Evolutionary conservation across 2,329 filamentous ascomycete genomes (phyloP).

Genomic region (Diaporthe helianthi): DNA sequence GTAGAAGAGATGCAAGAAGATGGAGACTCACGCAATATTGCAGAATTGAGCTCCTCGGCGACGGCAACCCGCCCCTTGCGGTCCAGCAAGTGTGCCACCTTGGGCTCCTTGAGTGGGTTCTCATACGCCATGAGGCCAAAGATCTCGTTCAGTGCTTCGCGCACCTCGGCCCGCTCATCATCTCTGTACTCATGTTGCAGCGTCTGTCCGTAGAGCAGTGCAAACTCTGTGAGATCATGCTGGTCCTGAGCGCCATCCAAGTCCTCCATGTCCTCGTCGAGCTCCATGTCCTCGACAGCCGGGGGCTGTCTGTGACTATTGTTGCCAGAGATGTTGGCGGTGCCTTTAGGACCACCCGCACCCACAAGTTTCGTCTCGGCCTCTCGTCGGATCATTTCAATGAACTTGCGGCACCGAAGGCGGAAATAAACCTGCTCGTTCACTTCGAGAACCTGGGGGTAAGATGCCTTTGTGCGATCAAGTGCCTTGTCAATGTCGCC

Average conservation of each 20-base stretch:
- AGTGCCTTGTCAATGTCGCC: slow-evolving; percentile 92
- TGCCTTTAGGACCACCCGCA: slow-evolving; percentile 52
- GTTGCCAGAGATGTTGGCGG: slow-evolving; percentile 32
- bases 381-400: slow-evolving; percentile 87
- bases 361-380: slow-evolving; percentile 66
- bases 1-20: background rate
- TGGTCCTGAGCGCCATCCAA: slow-evolving; percentile 40
- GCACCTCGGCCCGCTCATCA: slow-evolving; percentile 73
- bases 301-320: slow-evolving; percentile 51
- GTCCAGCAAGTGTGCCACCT: slow-evolving; percentile 81
- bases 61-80: slow-evolving; percentile 76
- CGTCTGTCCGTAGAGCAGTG: slow-evolving; percentile 79
- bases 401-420: slow-evolving; percentile 87
- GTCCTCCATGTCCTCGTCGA: slow-evolving; percentile 59
- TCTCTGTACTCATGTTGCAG: slow-evolving; percentile 79
- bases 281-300: slow-evolving; percentile 61
- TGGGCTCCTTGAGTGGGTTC: slow-evolving; percentile 76
- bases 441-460: slow-evolving; percentile 78
- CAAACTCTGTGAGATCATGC: slow-evolving; percentile 66
- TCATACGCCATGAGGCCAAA: slow-evolving; percentile 88
- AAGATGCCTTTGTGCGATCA: slow-evolving; percentile 79
- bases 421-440: slow-evolving; percentile 89
- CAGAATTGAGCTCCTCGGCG: slow-evolving; percentile 92
- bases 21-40: slow-evolving; percentile 76
- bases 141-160: slow-evolving; percentile 79